phyloP scores from a whole-genome alignment of 192 early-diverging fungal genomes.

The Bifiguratus adelaidae region DNA sequence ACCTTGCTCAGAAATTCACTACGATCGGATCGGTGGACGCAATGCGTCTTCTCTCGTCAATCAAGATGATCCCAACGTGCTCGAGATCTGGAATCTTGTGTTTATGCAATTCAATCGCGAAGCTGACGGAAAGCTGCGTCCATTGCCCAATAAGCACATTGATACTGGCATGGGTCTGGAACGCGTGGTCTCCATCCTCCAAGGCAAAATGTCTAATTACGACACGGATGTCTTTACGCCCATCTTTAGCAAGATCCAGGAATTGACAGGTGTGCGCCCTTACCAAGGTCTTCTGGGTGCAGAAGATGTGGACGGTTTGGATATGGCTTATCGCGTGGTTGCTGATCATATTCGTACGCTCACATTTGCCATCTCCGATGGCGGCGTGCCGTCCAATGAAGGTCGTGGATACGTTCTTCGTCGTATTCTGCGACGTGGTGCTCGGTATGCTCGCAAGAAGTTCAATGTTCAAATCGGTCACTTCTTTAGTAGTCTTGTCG shows the following conservation, averaged over 20 bases:
- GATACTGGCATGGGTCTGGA: slow-evolving; percentile 98
- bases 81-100: slow-evolving; percentile 99
- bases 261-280: slow-evolving; percentile 71
- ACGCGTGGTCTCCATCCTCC: slow-evolving; percentile 88
- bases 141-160: slow-evolving; percentile 92
- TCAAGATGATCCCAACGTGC: slow-evolving; percentile 92
- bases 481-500: slow-evolving; percentile 92
- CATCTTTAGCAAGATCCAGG: slow-evolving; percentile 73
- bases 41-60: slow-evolving; percentile 86
- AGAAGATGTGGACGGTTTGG: slow-evolving; percentile 88
- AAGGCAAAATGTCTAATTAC: slow-evolving; percentile 94
- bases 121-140: slow-evolving; percentile 70
- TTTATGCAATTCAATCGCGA: slow-evolving; percentile 99
- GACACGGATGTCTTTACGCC: slow-evolving; percentile 91
- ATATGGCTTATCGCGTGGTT: slow-evolving; percentile 97
- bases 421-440: slow-evolving; percentile 90
- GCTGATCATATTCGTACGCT: slow-evolving; percentile 96
- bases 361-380: slow-evolving; percentile 94
- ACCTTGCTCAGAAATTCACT: slow-evolving; percentile 97
- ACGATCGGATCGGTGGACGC: slow-evolving; percentile 91
- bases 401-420: slow-evolving; percentile 97
- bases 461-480: slow-evolving; percentile 80
- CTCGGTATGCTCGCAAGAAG: slow-evolving; percentile 87
- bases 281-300: slow-evolving; percentile 84
- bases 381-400: slow-evolving; percentile 93